Conservation (phyloP, 1,284 basidiomycete genomes). For the Trametes pubescens region DNA sequence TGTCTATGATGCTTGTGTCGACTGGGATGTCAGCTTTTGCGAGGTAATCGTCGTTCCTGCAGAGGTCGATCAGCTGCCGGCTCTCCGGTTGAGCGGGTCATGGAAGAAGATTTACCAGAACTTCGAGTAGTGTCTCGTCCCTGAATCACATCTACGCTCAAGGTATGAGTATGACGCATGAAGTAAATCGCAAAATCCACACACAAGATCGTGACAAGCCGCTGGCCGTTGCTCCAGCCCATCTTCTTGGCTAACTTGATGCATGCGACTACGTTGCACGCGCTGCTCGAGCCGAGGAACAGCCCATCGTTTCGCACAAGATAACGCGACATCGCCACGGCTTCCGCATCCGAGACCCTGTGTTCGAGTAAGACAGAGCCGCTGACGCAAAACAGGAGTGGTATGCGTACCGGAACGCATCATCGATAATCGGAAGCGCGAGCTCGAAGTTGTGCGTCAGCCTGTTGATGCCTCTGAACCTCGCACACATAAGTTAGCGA, state of each 20-base stretch:
- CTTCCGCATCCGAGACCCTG: slow-evolving; percentile 90
- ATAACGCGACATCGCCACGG: slow-evolving; percentile 92
- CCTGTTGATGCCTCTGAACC: slow-evolving; percentile 84
- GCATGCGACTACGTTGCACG: slow-evolving; percentile 94
- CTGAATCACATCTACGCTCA: slow-evolving; percentile 80
- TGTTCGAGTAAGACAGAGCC: not conserved
- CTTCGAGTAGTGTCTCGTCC: slow-evolving; percentile 88
- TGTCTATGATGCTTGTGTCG: slow-evolving; percentile 60
- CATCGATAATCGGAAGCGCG: slow-evolving; percentile 83
- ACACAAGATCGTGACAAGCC: slow-evolving; percentile 86
- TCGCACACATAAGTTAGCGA: not conserved
- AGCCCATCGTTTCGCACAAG: slow-evolving; percentile 90
- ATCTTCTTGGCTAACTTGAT: slow-evolving; percentile 79
- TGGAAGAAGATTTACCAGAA: slow-evolving; percentile 50
- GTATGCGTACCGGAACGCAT: slow-evolving; percentile 78
- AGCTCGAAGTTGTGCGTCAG: slow-evolving; percentile 88
- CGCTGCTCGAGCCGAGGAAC: slow-evolving; percentile 95
- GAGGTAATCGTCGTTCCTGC: slow-evolving; percentile 85
- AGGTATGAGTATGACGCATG: not conserved
- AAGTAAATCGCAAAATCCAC: slow-evolving; percentile 36
- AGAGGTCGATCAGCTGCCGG: not conserved
- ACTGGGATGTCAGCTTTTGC: slow-evolving; percentile 66
- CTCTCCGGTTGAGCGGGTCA: not conserved
- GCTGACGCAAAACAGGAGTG: not conserved
- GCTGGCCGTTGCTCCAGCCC: slow-evolving; percentile 70